phyloP scores from a whole-genome alignment of 192 early-diverging fungal species.

The Linnemannia exigua region DNA sequence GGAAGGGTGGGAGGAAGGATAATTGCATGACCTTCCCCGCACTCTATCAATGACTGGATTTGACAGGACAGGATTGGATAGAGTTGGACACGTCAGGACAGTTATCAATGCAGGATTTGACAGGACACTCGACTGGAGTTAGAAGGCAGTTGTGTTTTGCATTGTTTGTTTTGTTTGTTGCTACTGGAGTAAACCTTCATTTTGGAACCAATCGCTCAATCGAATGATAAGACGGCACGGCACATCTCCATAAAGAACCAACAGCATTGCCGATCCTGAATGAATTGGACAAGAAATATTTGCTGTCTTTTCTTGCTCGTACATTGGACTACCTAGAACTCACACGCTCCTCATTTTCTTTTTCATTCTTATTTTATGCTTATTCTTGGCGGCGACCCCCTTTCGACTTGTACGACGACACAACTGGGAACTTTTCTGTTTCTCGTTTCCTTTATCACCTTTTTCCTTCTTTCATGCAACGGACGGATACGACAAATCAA shows the following conservation, averaged over 20 bases:
- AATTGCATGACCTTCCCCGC: not conserved
- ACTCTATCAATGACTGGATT: not conserved
- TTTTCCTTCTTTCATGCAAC: not conserved
- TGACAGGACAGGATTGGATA: not conserved
- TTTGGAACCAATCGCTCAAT: not conserved
- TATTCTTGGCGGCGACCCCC: not conserved
- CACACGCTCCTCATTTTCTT: not conserved
- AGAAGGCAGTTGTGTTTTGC: not conserved
- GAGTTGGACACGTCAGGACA: not conserved
- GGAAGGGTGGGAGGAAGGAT: not conserved
- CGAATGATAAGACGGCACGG: not conserved
- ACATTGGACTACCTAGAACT: not conserved
- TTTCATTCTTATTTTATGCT: not conserved
- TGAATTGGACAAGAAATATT: not conserved
- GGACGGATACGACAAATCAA: not conserved
- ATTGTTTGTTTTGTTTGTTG: not conserved
- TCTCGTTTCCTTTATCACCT: not conserved
- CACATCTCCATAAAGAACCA: not conserved
- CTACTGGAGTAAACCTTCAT: not conserved
- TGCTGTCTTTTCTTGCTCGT: not conserved
- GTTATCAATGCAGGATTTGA: not conserved
- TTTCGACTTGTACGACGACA: conserved; percentile 3
- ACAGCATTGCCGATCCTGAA: not conserved
- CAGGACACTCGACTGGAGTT: not conserved
- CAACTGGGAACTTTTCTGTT: not conserved